Base-by-base conservation (phyloP, 306 rosid species). In the Vachellia pachyceras region DNA sequence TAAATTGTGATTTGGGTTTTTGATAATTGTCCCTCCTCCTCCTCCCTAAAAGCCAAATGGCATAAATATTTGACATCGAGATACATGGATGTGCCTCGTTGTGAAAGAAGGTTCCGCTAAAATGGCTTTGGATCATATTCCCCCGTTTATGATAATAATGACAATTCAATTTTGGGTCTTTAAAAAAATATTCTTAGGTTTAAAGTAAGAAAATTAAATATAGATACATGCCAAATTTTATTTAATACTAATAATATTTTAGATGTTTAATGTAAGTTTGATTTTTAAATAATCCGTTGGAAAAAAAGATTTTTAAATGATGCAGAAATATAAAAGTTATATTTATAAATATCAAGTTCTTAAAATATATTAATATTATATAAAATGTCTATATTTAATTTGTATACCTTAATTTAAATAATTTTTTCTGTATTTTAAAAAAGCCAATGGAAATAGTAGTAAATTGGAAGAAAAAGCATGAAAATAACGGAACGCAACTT, bases 1-100 rank as follows among this genome's bases (percentile, higher is more conserved):
- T 88, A 81, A 68, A 23, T 35, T 64, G 61, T 70, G 77, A 54
- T 57, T 65, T 66, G 39, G 14, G 15, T 66, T 5, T 29, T 75
- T 66, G 40, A 73, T 73, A 46, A 76, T 82, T 46, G 11, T 40
- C 14, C 6, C 1, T 9, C 40, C 33, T 29, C 33, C 33, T 14
- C 6, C 1, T 45, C 50, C 39, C 36, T 68, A 52, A 10, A 22
- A 46, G 13, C 5, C 52, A 77, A 66, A 36, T 46, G 66, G 65
- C 64, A 33, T 64, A 64, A 13, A 18, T 60, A 60, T 35, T 35
- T 25, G 68, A 61, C 29, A 61, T 13, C 6, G 11, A 35, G 22
- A 35, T 10, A 3, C 42, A 29, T 45, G 17, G 39, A 25, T 44
- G 55, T 44, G 57, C 75, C 33, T 22, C 4, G 75, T 10, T 23